phyloP scores from a whole-genome alignment of 2,329 filamentous ascomycete genomes.

The Clonostachys byssicola region DNA sequence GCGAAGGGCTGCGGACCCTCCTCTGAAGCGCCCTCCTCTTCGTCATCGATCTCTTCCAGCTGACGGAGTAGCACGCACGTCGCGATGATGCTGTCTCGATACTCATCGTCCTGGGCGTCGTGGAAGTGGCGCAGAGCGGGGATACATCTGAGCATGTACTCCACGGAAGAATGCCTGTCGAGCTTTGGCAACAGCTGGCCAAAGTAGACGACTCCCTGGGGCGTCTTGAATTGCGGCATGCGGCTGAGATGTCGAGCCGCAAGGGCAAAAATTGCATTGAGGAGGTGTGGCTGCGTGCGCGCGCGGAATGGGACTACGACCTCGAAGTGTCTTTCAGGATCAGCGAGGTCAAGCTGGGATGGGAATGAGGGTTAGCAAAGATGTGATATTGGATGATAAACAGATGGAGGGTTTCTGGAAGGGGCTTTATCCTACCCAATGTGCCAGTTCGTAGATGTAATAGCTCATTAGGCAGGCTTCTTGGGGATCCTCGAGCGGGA shows the following conservation, averaged over 20 bases:
- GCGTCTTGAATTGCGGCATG: slow-evolving; percentile 28
- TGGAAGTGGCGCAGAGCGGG: slow-evolving; percentile 30
- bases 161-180: slow-evolving; percentile 28
- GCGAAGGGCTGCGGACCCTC: background rate
- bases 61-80: slow-evolving; percentile 33
- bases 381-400: background rate
- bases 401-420: background rate
- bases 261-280: slow-evolving; percentile 34
- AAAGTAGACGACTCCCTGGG: slow-evolving; percentile 26
- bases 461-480: slow-evolving; percentile 31
- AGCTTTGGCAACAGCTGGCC: slow-evolving; percentile 27
- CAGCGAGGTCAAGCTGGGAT: slow-evolving; percentile 29
- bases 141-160: slow-evolving; percentile 33
- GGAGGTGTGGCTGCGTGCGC: slow-evolving; percentile 25
- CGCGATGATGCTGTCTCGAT: slow-evolving; percentile 31
- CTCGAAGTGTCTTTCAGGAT: slow-evolving; percentile 32
- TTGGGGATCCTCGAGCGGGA: slow-evolving; percentile 25
- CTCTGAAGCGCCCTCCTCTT: slow-evolving; percentile 11
- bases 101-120: slow-evolving; percentile 27
- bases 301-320: slow-evolving; percentile 27
- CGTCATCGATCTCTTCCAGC: slow-evolving; percentile 33
- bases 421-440: slow-evolving; percentile 20
- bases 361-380: slow-evolving; percentile 1
- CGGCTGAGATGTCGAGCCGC: slow-evolving; percentile 31
- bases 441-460: slow-evolving; percentile 31